Conservation (phyloP, 1,284 basidiomycete species). For the Ustilago vetiveriae region DNA sequence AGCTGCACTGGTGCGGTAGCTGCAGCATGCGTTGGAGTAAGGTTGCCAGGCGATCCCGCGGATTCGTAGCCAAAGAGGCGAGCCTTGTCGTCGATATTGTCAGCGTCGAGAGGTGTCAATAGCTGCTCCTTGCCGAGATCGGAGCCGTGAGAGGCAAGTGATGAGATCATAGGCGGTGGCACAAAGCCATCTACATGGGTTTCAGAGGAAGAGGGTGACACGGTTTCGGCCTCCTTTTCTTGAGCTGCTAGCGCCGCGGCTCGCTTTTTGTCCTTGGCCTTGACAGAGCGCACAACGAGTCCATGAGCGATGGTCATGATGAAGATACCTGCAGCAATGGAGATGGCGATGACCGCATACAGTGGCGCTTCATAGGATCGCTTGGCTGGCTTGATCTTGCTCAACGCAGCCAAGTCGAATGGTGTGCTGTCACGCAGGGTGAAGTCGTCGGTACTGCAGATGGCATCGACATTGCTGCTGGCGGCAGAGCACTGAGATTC, state of each 20-base stretch:
- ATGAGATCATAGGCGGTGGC: conserved; percentile 6
- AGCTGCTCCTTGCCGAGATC: conserved; percentile 10
- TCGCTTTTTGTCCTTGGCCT: conserved; percentile 43
- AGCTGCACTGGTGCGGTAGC: conserved; percentile 27
- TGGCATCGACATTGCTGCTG: conserved; percentile 19
- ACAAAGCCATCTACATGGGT: conserved; percentile 1
- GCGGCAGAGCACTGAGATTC: conserved; percentile 39
- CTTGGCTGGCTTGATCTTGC: conserved; percentile 22
- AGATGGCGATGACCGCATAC: conserved; percentile 39
- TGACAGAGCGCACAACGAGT: conserved; percentile 43
- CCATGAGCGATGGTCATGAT: conserved; percentile 54
- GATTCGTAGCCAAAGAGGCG: conserved; percentile 15
- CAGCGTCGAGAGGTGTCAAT: conserved; percentile 19
- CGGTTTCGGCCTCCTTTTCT: conserved; percentile 15
- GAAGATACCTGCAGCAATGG: conserved; percentile 48
- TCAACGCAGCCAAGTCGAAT: conserved; percentile 36
- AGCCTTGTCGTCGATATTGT: conserved; percentile 31
- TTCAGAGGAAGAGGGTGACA: conserved; percentile 2
- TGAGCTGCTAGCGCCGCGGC: conserved; percentile 33
- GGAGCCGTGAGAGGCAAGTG: conserved; percentile 6
- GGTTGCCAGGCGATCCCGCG: conserved; percentile 11
- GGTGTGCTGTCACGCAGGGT: conserved; percentile 53
- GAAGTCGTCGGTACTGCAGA: conserved; percentile 58
- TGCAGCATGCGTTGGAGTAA: conserved; percentile 10
- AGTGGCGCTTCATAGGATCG: conserved; percentile 25